A percentile compares a stretch with the other conserved stretches of the same genome.
These are phyloP conservation scores for Raddia distichophylla DNA, from an alignment of 176 grass and related monocot genomes.

Conservation along the genomic window DNA sequence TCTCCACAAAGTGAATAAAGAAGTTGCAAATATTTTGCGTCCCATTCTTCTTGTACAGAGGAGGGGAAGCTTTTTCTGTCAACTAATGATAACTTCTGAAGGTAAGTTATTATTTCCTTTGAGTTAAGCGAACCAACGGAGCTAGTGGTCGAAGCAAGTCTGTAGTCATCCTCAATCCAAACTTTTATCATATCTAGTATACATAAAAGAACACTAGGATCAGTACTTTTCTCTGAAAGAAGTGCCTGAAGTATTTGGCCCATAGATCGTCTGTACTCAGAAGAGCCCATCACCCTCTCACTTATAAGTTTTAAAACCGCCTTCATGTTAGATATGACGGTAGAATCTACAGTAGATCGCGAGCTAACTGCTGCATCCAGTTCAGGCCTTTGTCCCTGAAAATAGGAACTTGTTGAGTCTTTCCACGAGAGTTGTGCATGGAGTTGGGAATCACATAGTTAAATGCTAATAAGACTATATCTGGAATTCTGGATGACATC, in stretches of 20 bases:
- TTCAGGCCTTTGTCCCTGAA: constrained; percentile 87
- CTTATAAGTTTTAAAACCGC: constrained; percentile 79
- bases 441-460: constrained; percentile 1
- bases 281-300: constrained; percentile 82
- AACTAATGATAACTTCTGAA: constrained; percentile 94
- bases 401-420: constrained; percentile 20
- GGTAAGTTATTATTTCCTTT: constrained; percentile 92
- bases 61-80: constrained; percentile 80
- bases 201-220: constrained; percentile 79
- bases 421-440: background rate
- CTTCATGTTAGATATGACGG: constrained; percentile 89
- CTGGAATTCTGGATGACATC: background rate
- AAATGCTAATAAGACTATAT: constrained; percentile 16
- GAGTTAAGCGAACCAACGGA: constrained; percentile 58
- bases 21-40: constrained; percentile 88
- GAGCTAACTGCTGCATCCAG: constrained; percentile 80
- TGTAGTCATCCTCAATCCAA: constrained; percentile 91
- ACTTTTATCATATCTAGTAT: constrained; percentile 87
- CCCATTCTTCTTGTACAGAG: constrained; percentile 85
- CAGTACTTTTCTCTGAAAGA: constrained; percentile 87
- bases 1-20: constrained; percentile 89
- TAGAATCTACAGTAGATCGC: constrained; percentile 64
- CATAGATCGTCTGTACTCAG: constrained; percentile 83
- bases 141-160: constrained; percentile 59
- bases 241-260: constrained; percentile 77